Base-by-base conservation (phyloP, 78 protist species). In the Dictyostelium firmibasis region DNA sequence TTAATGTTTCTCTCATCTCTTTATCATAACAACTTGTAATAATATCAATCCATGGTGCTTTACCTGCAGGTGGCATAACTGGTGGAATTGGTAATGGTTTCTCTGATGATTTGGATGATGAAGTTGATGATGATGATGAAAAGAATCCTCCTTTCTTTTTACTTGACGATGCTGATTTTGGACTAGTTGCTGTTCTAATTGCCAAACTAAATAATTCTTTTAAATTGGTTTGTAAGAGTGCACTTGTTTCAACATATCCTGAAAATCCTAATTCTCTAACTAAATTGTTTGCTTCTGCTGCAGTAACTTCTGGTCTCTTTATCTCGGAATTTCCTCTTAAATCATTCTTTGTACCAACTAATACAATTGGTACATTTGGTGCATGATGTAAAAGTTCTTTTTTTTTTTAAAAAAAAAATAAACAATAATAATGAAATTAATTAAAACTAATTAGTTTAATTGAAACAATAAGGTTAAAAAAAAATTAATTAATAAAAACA, bases 41-140 rank as follows among this genome's bases (percentile, higher is more conserved):
- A 44, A 96, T 84, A 78, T 94, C 94, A n/a, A 96, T 96, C 97
- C 97, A 96, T 29, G 97, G 97, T 53, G 97, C 97, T 25, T 85
- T 94, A 50, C 85, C 87, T 3, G 91, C 96, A 7, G 94, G 94
- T 62, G 97, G 97, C 92, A 96, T 79, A 13, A 67, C 95, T n/a
- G 97, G 97, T 74, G 97, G 97, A 5, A 87, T 41, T n/a, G 94
- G 88, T 9, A 27, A 25, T 31, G 75, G 76, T 47, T 78, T 85
- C 38, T 53, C 43, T 38, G 13, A 2, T 23, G 72, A 76, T 29
- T 29, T 25, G 25, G 44, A 72, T 4, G 23, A 29, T 10, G 23
- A 25, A 13, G 35, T 13, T 9, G 36, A 33, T 33, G 20, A 29
- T 31, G 78, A 29, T 5, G 79, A 72, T 67, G 38, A 35, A 27